Percentiles rank a stretch among this genome's conserved stretches.
phyloP scores from a whole-genome alignment of 176 grass and related monocot species.

The Triticum urartu region DNA sequence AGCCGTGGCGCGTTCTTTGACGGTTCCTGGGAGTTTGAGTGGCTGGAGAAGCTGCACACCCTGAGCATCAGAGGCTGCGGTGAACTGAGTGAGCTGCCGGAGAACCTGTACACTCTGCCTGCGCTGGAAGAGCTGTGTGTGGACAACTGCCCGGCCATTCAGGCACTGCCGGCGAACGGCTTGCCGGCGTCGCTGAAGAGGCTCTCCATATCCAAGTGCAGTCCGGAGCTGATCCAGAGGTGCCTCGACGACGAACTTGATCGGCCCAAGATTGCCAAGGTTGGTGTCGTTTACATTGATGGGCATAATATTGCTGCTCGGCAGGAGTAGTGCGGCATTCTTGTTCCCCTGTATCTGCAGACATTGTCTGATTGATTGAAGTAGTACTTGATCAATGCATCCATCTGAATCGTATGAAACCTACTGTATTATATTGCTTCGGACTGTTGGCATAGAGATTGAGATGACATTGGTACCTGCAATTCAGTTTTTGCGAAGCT shows the following conservation, averaged over 20 bases:
- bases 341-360: background rate
- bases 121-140: constrained; percentile 41
- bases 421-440: background rate
- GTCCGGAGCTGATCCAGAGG: background rate
- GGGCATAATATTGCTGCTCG: background rate
- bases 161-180: constrained; percentile 21
- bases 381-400: background rate
- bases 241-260: constrained; percentile 34
- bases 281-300: constrained; percentile 23
- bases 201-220: constrained; percentile 25
- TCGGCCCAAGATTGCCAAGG: constrained; percentile 10
- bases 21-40: background rate
- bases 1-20: constrained; percentile 13
- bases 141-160: constrained; percentile 36
- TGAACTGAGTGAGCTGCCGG: constrained; percentile 26
- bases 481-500: too few species aligned
- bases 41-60: constrained; percentile 30
- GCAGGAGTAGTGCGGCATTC: background rate
- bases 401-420: background rate
- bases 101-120: constrained; percentile 24
- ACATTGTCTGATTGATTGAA: background rate
- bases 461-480: background rate
- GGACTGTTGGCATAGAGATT: background rate
- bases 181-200: constrained; percentile 26
- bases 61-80: constrained; percentile 35